These are phyloP conservation scores for Xylariaceae sp. DNA, from an alignment of 2,329 filamentous ascomycete species.

Conservation along the genomic window DNA sequence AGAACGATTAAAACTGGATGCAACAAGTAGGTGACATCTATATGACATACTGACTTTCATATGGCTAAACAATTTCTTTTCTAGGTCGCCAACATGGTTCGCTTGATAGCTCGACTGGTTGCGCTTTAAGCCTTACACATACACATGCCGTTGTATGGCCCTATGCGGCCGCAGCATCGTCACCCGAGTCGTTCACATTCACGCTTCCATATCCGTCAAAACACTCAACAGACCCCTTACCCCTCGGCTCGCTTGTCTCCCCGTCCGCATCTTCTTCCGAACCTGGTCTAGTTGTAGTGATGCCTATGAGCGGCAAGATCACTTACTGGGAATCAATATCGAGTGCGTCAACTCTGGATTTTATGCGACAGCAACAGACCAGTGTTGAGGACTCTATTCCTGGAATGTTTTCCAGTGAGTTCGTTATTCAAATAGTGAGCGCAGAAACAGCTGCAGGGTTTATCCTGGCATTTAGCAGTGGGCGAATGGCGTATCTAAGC, in stretches of 20 bases:
- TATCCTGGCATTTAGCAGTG: constrained; percentile 82
- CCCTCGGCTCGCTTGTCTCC: constrained; percentile 82
- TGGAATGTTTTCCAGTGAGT: constrained; percentile 79
- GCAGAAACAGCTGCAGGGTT: constrained; percentile 86
- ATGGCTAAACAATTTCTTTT: constrained; percentile 32
- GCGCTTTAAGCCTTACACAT: constrained; percentile 80
- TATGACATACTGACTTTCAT: not conserved
- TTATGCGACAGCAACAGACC: constrained; percentile 81
- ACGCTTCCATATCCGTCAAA: constrained; percentile 76
- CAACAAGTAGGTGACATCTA: constrained; percentile 61
- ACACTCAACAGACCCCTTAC: constrained; percentile 71
- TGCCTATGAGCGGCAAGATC: constrained; percentile 82
- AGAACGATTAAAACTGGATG: constrained; percentile 72
- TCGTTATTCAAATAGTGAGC: constrained; percentile 76
- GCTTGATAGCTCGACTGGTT: constrained; percentile 69
- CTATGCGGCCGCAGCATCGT: constrained; percentile 72
- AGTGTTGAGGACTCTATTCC: constrained; percentile 77
- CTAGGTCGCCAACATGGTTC: constrained; percentile 69
- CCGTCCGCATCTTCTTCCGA: constrained; percentile 79
- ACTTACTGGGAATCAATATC: constrained; percentile 97
- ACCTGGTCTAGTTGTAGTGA: constrained; percentile 84
- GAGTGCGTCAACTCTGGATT: constrained; percentile 80
- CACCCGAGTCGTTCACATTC: constrained; percentile 80
- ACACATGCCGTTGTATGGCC: constrained; percentile 90
- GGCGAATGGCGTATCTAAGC: constrained; percentile 84